These are phyloP conservation scores for Astrothelium macrocarpum DNA, from an alignment of 495 filamentous ascomycete species.

Conservation along the genomic window DNA sequence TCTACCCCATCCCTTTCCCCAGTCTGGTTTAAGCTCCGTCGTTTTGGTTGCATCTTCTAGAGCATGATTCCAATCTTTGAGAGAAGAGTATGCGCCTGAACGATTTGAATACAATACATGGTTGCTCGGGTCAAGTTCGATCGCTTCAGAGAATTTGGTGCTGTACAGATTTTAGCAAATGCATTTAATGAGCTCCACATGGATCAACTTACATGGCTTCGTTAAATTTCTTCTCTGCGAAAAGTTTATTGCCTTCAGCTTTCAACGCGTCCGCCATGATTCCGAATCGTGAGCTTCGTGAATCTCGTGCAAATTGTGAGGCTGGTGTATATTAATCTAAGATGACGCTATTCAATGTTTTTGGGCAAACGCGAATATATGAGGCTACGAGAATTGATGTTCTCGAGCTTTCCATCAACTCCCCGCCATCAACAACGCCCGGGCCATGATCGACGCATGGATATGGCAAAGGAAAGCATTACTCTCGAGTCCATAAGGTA, in stretches of 20 bases:
- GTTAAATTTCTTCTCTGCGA: conserved; percentile 89
- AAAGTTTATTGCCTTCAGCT: conserved; percentile 95
- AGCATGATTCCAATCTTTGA: conserved; percentile 74
- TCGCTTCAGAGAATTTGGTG: conserved; percentile 88
- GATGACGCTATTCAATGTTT: too few relatives aligned
- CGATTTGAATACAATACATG: conserved; percentile 97
- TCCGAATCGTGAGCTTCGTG: neutral
- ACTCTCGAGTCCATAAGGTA: too few relatives aligned
- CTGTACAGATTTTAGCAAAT: conserved; percentile 36
- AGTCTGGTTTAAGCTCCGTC: conserved; percentile 89
- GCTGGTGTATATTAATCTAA: too few relatives aligned
- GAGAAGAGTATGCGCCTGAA: conserved; percentile 89
- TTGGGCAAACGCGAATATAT: neutral
- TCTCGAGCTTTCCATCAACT: conserved; percentile 8
- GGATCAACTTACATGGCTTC: conserved; percentile 75
- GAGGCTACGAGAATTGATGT: conserved; percentile 1
- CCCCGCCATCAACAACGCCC: neutral
- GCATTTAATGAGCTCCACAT: neutral
- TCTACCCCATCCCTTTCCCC: conserved; percentile 89
- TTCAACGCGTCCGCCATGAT: conserved; percentile 56
- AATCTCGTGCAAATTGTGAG: neutral
- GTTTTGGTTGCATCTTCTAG: conserved; percentile 87
- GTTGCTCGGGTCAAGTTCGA: conserved; percentile 76
- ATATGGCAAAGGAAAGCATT: neutral
- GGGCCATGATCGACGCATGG: conserved; percentile 5